Percentiles rank a stretch among this genome's conserved stretches.
phyloP scores from a whole-genome alignment of 2,329 filamentous ascomycete genomes.

The Fusarium tupiense region DNA sequence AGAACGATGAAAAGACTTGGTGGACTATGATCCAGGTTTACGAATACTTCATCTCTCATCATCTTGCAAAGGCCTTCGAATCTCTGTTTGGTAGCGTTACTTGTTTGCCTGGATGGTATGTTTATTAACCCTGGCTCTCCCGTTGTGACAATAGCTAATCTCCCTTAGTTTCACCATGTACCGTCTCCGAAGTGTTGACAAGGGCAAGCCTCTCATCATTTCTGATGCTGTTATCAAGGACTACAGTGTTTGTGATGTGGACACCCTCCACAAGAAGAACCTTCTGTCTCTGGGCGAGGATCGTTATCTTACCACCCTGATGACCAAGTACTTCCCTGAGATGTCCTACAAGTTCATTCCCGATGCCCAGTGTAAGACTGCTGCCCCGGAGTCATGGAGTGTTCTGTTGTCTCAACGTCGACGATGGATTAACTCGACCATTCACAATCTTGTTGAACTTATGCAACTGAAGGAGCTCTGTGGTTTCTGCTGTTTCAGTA shows the following conservation, averaged over 20 bases:
- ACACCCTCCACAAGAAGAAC: conserved; percentile 98
- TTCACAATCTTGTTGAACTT: conserved; percentile 94
- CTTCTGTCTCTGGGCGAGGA: conserved; percentile 93
- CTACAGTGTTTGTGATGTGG: conserved; percentile 88
- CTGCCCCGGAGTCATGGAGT: conserved; percentile 92
- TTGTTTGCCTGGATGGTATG: conserved; percentile 98
- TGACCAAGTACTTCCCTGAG: conserved; percentile 96
- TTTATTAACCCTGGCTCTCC: conserved; percentile 38
- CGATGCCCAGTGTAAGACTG: conserved; percentile 92
- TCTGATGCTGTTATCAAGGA: conserved; percentile 87
- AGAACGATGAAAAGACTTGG: conserved; percentile 95
- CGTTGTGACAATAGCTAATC: conserved; percentile 43
- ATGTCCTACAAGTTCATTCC: conserved; percentile 98
- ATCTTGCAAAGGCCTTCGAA: conserved; percentile 96
- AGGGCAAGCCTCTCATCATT: conserved; percentile 93
- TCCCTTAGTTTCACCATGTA: conserved; percentile 94
- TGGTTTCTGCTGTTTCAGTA: conserved; percentile 98
- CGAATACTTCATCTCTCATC: conserved; percentile 99
- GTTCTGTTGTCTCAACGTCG: conserved; percentile 97
- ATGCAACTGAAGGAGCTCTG: conserved; percentile 93
- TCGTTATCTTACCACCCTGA: conserved; percentile 95
- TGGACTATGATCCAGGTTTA: conserved; percentile 99
- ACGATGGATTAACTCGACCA: conserved; percentile 99
- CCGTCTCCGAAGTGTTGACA: conserved; percentile 90
- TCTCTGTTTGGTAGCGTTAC: conserved; percentile 98